A percentile compares a stretch with the other conserved stretches of the same genome.
Conservation (phyloP, 2,329 filamentous ascomycete species). For the Blastomyces parvus region DNA sequence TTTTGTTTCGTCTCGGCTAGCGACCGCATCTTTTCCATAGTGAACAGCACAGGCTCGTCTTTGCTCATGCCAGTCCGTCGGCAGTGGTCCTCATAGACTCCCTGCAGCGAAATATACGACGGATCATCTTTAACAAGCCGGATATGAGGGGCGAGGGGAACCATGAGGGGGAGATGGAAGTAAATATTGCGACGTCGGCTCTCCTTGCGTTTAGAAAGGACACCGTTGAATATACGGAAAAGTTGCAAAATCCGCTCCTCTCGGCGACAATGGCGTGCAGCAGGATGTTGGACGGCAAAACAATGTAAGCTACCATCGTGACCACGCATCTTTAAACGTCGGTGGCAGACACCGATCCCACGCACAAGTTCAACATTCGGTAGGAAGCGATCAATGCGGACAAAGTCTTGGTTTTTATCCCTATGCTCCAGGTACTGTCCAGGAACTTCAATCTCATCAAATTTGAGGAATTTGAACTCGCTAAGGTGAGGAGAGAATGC, state of each 20-base stretch:
- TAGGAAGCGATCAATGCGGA: slow-evolving; percentile 92
- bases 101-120: slow-evolving; percentile 88
- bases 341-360: slow-evolving; percentile 81
- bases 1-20: slow-evolving; percentile 59
- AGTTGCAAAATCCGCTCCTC: slow-evolving; percentile 94
- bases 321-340: slow-evolving; percentile 87
- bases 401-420: slow-evolving; percentile 98
- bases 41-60: slow-evolving; percentile 90
- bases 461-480: slow-evolving; percentile 95
- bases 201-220: slow-evolving; percentile 85
- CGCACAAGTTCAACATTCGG: slow-evolving; percentile 90
- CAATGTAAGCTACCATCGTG: slow-evolving; percentile 96
- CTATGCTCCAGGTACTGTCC: slow-evolving; percentile 95
- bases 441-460: slow-evolving; percentile 95
- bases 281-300: slow-evolving; percentile 93
- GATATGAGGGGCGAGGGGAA: slow-evolving; percentile 89
- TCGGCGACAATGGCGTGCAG: slow-evolving; percentile 79
- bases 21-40: slow-evolving; percentile 83
- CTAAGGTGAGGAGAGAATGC: slow-evolving; percentile 81
- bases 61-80: slow-evolving; percentile 77
- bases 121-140: slow-evolving; percentile 92
- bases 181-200: slow-evolving; percentile 85
- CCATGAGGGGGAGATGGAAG: slow-evolving; percentile 92
- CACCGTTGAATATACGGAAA: slow-evolving; percentile 95
- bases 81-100: slow-evolving; percentile 93